Conservation (phyloP, 73 alveolate species). For the Stentor coeruleus region DNA sequence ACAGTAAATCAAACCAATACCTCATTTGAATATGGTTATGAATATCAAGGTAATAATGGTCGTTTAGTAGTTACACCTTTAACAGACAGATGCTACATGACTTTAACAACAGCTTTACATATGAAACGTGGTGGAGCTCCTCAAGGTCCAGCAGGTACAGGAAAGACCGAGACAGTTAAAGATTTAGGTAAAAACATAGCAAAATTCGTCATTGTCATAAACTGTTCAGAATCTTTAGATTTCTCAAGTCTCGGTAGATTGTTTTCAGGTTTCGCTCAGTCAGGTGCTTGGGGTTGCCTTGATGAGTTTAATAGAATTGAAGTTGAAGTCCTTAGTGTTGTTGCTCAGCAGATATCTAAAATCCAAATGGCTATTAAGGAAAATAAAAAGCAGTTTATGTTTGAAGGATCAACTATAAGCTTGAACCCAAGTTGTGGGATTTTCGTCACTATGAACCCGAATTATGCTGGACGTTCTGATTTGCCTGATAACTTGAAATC, state of each 20-base stretch:
- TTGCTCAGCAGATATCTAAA: constrained; percentile 98
- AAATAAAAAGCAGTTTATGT: constrained; percentile 64
- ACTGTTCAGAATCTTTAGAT: constrained; percentile 99
- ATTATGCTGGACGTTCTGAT: constrained; percentile 98
- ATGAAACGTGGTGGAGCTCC: constrained; percentile 99
- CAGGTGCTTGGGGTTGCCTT: constrained; percentile 99
- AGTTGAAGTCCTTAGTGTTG: constrained; percentile 99
- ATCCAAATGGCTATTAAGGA: constrained; percentile 85
- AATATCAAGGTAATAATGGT: constrained; percentile 99
- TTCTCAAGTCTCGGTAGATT: constrained; percentile 98
- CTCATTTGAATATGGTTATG: constrained; percentile 95
- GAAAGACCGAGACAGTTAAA: constrained; percentile 99
- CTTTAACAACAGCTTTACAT: constrained; percentile 95
- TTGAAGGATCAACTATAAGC: constrained; percentile 88
- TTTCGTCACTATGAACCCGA: constrained; percentile 99
- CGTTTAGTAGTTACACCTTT: constrained; percentile 99
- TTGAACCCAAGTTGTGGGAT: constrained; percentile 91
- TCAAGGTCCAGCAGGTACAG: constrained; percentile 99
- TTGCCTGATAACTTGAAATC: constrained; percentile 97
- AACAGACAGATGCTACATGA: constrained; percentile 99
- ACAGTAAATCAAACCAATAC: constrained; percentile 92
- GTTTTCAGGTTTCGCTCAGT: constrained; percentile 98
- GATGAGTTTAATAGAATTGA: constrained; percentile 99
- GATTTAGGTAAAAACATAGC: constrained; percentile 99
- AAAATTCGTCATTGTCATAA: constrained; percentile 97